Evolutionary conservation across 768 basidiomycete species (phyloP).

Genomic region (Panaeolus papilionaceus): DNA sequence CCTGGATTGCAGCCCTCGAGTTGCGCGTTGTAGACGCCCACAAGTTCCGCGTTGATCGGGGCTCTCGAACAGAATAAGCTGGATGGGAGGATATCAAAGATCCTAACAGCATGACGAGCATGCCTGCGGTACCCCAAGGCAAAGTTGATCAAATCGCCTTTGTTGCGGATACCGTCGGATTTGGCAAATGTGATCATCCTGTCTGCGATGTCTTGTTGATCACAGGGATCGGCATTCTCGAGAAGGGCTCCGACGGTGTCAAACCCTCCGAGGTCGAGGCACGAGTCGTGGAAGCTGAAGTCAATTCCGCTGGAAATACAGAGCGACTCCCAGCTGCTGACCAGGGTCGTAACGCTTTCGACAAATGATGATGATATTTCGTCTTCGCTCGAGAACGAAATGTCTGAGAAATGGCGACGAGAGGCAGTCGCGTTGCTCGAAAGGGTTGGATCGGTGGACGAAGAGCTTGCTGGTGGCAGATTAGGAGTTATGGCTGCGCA

Average conservation of each 20-base stretch:
- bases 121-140: constrained; percentile 50
- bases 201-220: constrained; percentile 55
- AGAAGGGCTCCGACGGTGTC: constrained; percentile 50
- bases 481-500: constrained; percentile 32
- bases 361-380: constrained; percentile 34
- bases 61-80: constrained; percentile 50
- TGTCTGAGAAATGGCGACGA: not conserved
- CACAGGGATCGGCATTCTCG: constrained; percentile 52
- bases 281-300: constrained; percentile 44
- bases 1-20: constrained; percentile 49
- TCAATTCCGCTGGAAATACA: constrained; percentile 49
- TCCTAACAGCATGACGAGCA: constrained; percentile 48
- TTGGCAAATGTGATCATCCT: constrained; percentile 59
- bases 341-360: constrained; percentile 33
- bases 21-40: constrained; percentile 47
- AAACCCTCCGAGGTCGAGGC: constrained; percentile 47
- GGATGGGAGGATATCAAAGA: constrained; percentile 49
- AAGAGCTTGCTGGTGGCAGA: constrained; percentile 25
- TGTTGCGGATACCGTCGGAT: constrained; percentile 45
- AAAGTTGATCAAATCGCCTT: constrained; percentile 44
- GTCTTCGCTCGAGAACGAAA: constrained; percentile 17
- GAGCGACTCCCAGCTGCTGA: constrained; percentile 50
- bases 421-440: constrained; percentile 24
- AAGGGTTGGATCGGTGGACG: constrained; percentile 21
- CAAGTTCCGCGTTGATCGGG: constrained; percentile 48